Base-by-base conservation (phyloP, 2,329 filamentous ascomycete genomes). In the Pezicula radicicola region DNA sequence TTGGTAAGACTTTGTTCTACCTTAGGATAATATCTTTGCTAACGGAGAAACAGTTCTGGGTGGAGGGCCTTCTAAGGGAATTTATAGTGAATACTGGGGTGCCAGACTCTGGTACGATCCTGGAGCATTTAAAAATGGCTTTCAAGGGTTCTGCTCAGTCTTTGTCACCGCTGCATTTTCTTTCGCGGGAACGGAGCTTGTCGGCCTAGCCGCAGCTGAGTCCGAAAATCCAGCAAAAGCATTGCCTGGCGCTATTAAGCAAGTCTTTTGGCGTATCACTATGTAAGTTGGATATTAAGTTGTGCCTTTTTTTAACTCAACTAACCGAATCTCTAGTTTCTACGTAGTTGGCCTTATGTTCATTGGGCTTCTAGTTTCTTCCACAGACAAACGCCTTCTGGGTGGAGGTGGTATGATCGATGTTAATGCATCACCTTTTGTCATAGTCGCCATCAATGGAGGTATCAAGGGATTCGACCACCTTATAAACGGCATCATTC, bases 261-360 rank as follows among this genome's bases (percentile, higher is more conserved):
- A 96, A 68, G 91, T 96, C 16, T 96, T 96, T 71, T 97, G 92
- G 91, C 86, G 92, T 64, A 96, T 96, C 65, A 83, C 85, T 9
- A 78, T 95, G 15, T 66, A 46, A 36, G 45, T 52, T 46, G 7
- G 10, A 12, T 30, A 12, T 12, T 6, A 30, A 5, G 28, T 30
- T 9, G 8, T 9, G 7, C 3, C 10, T 12, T 12, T 9, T 30
- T 30, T 44, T 3, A 39, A 13, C 28, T 8, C 4, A 19, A 19
- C 49, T 46, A 2, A 45, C 35, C 12, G 18, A 30, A 12, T 30
- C 6, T 19, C 3, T 39, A 50, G 50, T 54, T 96, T 97, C 75
- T 97, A 96, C 73, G 78, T 97, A 46, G 83, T 96, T 40, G 88
- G 89, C 0, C 79, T 97, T 13, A 84, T 86, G 16, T 74, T 97